Evolutionary conservation across 176 grass and related monocot species (phyloP), one percentile per base, ranked within the genome.

Genomic region (Calamus simplicifolius): DNA sequence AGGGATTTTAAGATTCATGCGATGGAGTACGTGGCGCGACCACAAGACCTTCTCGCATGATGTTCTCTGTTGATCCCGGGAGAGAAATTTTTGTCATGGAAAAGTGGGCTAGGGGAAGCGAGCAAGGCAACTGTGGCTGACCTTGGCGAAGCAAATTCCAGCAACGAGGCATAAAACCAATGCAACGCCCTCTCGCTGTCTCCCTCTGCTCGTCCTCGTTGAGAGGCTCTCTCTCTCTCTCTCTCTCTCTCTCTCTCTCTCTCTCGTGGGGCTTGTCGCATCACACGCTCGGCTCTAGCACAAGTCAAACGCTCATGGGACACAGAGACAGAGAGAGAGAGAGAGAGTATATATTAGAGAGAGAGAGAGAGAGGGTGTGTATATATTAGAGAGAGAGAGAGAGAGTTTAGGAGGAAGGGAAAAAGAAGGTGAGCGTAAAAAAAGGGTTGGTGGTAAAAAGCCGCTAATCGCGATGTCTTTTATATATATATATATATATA

Each of bases 101-200:
- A 10, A 10, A 8, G 35, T 43, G 35, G 1, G 35, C 2, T 10
- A 7, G 35, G 29, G 29, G 5, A 5, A 6, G 31, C 0, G 30
- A 6, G 30, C 6, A 35, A 35, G 35, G n/a, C n/a, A 43, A 43
- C 12, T 8, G 35, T 50, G 72, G 79, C 79, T 75, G 79, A 81
- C 79, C 78, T 74, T 69, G 35, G 64, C 21, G 74, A 80, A 74
- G 71, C 71, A 64, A 80, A 80, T 69, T 63, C 0, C n/a, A 62
- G 30, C 70, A 49, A 15, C 54, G 38, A 14, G 35, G 48, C 63
- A 61, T 14, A 62, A 62, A 38, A 17, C 15, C 23, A 6, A 18
- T 18, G 21, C 62, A 5, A 3, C 29, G 19, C 4, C 4, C 58
- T 52, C 29, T 27, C 63, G 16, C 25, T 17, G 49, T 6, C 18